A percentile compares a stretch with the other conserved stretches of the same genome.
Conservation (phyloP, 2,329 filamentous ascomycete genomes). For the Alternaria alternata region DNA sequence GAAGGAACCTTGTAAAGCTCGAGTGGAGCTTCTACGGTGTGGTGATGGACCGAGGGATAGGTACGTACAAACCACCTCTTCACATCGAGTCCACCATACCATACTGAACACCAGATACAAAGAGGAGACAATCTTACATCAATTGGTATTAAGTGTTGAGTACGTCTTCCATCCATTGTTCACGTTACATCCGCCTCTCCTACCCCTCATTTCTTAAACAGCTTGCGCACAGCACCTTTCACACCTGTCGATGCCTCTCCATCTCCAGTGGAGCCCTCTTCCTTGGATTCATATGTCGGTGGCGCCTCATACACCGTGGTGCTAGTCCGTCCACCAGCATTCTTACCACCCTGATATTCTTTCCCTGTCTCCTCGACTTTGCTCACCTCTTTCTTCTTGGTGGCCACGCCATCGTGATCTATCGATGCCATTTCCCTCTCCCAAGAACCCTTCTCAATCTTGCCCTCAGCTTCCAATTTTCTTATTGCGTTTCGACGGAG, state of each 20-base stretch:
- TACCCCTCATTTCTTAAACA: slow-evolving; percentile 70
- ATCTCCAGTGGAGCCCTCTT: slow-evolving; percentile 77
- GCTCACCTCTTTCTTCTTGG: not conserved
- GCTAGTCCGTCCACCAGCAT: not conserved
- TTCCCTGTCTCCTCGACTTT: not conserved
- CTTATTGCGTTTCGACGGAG: not conserved
- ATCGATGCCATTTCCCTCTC: not conserved
- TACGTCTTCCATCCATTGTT: slow-evolving; percentile 7
- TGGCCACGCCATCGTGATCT: not conserved
- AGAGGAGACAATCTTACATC: slow-evolving; percentile 10
- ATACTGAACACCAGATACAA: not conserved
- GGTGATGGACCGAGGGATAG: not conserved
- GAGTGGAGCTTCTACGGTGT: not conserved
- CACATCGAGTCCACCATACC: not conserved
- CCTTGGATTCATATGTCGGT: slow-evolving; percentile 47
- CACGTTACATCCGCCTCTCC: not conserved
- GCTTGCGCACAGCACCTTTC: slow-evolving; percentile 69
- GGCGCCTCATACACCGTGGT: not conserved
- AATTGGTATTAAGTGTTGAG: not conserved
- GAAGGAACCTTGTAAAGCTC: not conserved
- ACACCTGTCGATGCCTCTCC: not conserved
- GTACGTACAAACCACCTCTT: not conserved
- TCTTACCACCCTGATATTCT: not conserved
- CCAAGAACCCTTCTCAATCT: not conserved
- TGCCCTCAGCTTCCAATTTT: not conserved